These are phyloP conservation scores for Calonectria pteridis DNA, from an alignment of 2,329 filamentous ascomycete species.

Conservation along the genomic window DNA sequence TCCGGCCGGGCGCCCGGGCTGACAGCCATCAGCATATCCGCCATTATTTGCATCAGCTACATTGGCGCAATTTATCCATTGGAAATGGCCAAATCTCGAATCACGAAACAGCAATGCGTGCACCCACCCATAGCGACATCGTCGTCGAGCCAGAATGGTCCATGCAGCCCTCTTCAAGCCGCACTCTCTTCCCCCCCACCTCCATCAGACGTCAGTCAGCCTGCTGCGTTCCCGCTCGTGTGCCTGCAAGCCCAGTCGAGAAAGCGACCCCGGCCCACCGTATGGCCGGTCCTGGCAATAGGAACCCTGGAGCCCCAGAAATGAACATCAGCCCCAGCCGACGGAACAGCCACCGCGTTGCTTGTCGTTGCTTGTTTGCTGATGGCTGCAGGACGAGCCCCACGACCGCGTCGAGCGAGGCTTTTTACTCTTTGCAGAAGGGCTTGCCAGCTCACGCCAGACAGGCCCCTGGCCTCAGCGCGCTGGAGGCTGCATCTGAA, in stretches of 20 bases:
- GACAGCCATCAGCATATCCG: background rate
- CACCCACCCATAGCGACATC: background rate
- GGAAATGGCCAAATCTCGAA: background rate
- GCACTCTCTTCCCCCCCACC: background rate
- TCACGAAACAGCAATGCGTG: background rate
- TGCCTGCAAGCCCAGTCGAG: slow-evolving; percentile 22
- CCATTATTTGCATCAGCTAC: background rate
- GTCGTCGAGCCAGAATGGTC: slow-evolving; percentile 13
- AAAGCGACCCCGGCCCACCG: slow-evolving; percentile 4
- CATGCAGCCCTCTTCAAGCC: slow-evolving; percentile 12
- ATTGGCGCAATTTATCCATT: background rate
- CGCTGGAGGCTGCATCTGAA: slow-evolving; percentile 25
- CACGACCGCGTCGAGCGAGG: slow-evolving; percentile 9
- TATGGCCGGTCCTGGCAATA: background rate
- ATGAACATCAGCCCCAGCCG: slow-evolving; percentile 8
- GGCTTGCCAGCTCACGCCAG: slow-evolving; percentile 29
- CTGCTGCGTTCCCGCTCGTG: slow-evolving; percentile 20
- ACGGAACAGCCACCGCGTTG: slow-evolving; percentile 17
- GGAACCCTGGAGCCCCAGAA: slow-evolving; percentile 20
- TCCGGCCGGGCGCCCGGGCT: slow-evolving; percentile 15
- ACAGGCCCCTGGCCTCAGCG: slow-evolving; percentile 3
- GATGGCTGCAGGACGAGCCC: slow-evolving; percentile 15
- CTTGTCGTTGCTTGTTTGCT: slow-evolving; percentile 24
- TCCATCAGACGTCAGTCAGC: background rate
- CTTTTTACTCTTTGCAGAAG: background rate